Evolutionary conservation across 2,329 filamentous ascomycete genomes (phyloP).

Genomic region (Alternaria panax): DNA sequence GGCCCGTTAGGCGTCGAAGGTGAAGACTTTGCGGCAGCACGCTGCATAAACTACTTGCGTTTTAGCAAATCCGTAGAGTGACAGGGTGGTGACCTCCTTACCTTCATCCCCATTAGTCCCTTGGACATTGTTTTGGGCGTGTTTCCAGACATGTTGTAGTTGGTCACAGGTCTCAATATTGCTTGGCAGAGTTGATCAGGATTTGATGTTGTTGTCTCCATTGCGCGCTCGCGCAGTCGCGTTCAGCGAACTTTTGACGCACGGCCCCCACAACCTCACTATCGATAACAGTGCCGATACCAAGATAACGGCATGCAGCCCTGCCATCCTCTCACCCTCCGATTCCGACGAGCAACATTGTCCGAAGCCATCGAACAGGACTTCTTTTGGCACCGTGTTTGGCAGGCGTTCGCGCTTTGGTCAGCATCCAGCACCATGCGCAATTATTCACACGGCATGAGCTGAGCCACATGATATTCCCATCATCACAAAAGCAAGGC

Average conservation of each 20-base stretch:
- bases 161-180: not conserved
- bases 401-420: not conserved
- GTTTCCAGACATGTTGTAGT: slow-evolving; percentile 36
- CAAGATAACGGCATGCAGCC: not conserved
- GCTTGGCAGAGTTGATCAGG: not conserved
- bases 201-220: not conserved
- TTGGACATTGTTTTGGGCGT: slow-evolving; percentile 77
- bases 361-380: not conserved
- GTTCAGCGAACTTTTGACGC: slow-evolving; percentile 12
- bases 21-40: slow-evolving; percentile 71
- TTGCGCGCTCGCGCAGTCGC: slow-evolving; percentile 14
- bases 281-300: slow-evolving; percentile 6
- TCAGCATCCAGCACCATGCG: not conserved
- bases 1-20: slow-evolving; percentile 60
- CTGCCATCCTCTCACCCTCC: not conserved
- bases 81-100: slow-evolving; percentile 27
- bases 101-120: slow-evolving; percentile 89
- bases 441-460: not conserved
- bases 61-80: slow-evolving; percentile 16
- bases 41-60: slow-evolving; percentile 79
- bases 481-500: not conserved
- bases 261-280: not conserved
- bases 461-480: not conserved
- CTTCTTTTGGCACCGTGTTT: not conserved
- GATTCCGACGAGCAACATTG: not conserved